phyloP scores from a whole-genome alignment of 768 basidiomycete species.

The Hypholoma fasciculare region DNA sequence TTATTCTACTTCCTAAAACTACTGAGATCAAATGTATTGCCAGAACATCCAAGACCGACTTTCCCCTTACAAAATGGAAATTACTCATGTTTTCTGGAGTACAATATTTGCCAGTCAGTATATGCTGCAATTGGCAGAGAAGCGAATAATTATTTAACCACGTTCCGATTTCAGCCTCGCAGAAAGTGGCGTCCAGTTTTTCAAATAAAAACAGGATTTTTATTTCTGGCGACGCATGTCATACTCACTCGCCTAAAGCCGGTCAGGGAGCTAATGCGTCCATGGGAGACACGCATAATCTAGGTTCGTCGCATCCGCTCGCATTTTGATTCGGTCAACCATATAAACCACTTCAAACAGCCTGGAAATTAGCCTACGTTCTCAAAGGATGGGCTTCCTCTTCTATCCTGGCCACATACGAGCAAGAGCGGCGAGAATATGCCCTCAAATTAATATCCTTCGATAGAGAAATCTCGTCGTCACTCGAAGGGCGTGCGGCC shows the following conservation, averaged over 20 bases:
- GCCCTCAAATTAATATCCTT: neutral
- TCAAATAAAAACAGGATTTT: slow-evolving; percentile 5
- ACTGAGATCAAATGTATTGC: no score
- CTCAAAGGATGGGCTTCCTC: neutral
- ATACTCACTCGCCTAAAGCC: slow-evolving; percentile 13
- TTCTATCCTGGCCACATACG: neutral
- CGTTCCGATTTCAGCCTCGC: neutral
- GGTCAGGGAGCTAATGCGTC: slow-evolving; percentile 13
- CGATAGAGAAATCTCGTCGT: neutral
- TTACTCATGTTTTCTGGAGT: slow-evolving; percentile 7
- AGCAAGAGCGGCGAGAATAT: neutral
- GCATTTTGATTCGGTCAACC: neutral
- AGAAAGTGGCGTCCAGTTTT: slow-evolving; percentile 7
- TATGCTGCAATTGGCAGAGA: no score
- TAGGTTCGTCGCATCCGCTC: neutral
- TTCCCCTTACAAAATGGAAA: neutral
- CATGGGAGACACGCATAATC: slow-evolving; percentile 1
- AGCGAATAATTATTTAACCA: no score
- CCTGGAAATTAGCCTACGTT: neutral
- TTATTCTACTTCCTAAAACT: neutral
- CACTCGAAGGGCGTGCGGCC: neutral
- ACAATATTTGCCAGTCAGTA: slow-evolving; percentile 10
- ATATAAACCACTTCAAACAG: neutral
- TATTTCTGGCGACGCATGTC: slow-evolving; percentile 9
- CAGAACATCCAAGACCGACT: neutral